A percentile compares a stretch with the other conserved stretches of the same genome.
These are phyloP conservation scores for Saturnispora mendoncae DNA, from an alignment of 805 yeast genomes.

Conservation along the genomic window DNA sequence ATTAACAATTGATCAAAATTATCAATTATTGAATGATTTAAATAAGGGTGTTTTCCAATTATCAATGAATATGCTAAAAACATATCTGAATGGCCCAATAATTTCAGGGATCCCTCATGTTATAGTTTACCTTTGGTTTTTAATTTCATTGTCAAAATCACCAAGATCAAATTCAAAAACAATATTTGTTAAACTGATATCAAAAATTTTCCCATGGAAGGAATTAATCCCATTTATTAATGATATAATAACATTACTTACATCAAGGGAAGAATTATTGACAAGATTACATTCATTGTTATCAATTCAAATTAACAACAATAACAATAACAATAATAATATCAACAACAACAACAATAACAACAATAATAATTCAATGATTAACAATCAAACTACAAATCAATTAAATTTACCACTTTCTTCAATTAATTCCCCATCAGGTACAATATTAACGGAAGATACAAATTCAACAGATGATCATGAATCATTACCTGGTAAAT, in stretches of 20 bases:
- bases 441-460: constrained; percentile 7
- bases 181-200: constrained; percentile 41
- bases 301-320: background rate
- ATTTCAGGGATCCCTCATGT: constrained; percentile 65
- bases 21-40: constrained; percentile 42
- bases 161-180: constrained; percentile 37
- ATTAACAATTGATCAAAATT: constrained; percentile 41
- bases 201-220: constrained; percentile 49
- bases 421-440: constrained; percentile 6
- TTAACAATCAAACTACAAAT: too few species aligned
- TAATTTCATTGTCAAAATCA: constrained; percentile 53
- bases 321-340: background rate
- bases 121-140: constrained; percentile 68
- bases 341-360: background rate
- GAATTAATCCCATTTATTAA: constrained; percentile 55
- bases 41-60: constrained; percentile 61
- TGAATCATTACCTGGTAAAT: constrained; percentile 4
- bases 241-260: constrained; percentile 36
- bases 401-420: background rate
- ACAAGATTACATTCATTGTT: constrained; percentile 8
- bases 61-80: constrained; percentile 57
- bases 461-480: constrained; percentile 3
- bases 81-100: constrained; percentile 62
- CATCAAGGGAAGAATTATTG: constrained; percentile 21
- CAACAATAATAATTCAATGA: too few species aligned